Percentiles rank a stretch among this genome's conserved stretches.
Evolutionary conservation across 2,329 filamentous ascomycete genomes (phyloP).

Genomic region (Madurella mycetomatis): DNA sequence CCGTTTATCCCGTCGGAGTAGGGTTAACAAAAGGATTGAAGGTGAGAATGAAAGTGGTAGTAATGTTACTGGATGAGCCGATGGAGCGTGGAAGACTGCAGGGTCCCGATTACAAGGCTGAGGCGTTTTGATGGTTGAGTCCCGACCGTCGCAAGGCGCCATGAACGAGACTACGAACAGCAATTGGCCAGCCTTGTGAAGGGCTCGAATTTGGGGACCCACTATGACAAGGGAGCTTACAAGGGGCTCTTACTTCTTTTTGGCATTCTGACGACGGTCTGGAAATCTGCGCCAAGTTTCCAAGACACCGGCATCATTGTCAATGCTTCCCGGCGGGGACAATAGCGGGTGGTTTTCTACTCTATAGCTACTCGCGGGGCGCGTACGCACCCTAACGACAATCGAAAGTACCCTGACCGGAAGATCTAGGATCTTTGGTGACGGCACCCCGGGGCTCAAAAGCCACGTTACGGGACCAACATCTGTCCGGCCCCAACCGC

Average conservation of each 20-base stretch:
- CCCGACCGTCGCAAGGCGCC: too few relatives aligned
- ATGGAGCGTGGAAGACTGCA: too few relatives aligned
- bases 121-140: neutral
- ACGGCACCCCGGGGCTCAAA: constrained; percentile 4
- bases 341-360: too few relatives aligned
- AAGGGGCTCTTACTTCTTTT: neutral
- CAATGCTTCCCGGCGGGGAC: neutral
- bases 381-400: neutral
- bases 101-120: constrained; percentile 10
- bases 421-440: constrained; percentile 3
- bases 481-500: neutral
- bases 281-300: neutral
- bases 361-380: too few relatives aligned
- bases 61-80: too few relatives aligned
- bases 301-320: neutral
- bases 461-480: constrained; percentile 17
- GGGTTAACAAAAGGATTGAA: too few relatives aligned
- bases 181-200: too few relatives aligned
- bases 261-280: neutral
- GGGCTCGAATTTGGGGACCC: neutral
- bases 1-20: too few relatives aligned
- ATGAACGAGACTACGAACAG: too few relatives aligned
- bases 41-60: too few relatives aligned
- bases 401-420: neutral
- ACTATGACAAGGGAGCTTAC: neutral